Evolutionary conservation across 2,329 filamentous ascomycete species (phyloP).

Genomic region (Aspergillus melleus): DNA sequence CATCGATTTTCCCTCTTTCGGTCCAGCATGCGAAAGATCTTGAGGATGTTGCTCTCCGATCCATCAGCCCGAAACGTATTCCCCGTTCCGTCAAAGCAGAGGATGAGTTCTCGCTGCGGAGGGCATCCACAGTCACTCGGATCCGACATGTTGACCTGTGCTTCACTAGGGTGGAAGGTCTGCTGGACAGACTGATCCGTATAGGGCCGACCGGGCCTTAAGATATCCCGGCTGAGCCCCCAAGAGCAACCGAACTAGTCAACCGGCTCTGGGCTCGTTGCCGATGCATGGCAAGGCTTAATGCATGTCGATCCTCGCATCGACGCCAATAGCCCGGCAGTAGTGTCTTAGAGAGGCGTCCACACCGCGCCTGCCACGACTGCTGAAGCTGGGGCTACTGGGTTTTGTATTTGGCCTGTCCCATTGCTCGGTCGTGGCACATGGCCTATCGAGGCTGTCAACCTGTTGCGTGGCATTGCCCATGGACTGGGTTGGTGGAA

Average conservation of each 20-base stretch:
- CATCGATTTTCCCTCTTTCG: constrained; percentile 26
- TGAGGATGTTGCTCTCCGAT: constrained; percentile 45
- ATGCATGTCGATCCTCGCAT: constrained; percentile 5
- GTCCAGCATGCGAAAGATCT: constrained; percentile 42
- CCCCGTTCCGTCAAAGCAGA: constrained; percentile 44
- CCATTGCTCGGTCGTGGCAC: neutral
- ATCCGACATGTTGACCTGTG: neutral
- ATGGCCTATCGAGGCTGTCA: neutral
- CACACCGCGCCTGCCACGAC: constrained; percentile 4
- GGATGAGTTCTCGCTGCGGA: constrained; percentile 24
- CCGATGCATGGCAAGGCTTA: neutral
- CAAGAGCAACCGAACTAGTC: neutral
- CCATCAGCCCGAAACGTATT: constrained; percentile 41
- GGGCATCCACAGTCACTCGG: neutral
- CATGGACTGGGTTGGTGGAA: neutral
- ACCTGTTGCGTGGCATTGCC: neutral
- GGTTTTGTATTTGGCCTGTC: neutral
- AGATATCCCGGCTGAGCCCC: neutral
- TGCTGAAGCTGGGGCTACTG: neutral
- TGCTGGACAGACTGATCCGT: neutral
- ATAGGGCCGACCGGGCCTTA: neutral
- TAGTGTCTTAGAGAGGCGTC: constrained; percentile 4
- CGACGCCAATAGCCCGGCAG: constrained; percentile 6
- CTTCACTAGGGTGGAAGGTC: neutral
- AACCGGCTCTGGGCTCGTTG: neutral